Evolutionary conservation across 1,284 basidiomycete species (phyloP).

Genomic region (Tilletia walkeri): DNA sequence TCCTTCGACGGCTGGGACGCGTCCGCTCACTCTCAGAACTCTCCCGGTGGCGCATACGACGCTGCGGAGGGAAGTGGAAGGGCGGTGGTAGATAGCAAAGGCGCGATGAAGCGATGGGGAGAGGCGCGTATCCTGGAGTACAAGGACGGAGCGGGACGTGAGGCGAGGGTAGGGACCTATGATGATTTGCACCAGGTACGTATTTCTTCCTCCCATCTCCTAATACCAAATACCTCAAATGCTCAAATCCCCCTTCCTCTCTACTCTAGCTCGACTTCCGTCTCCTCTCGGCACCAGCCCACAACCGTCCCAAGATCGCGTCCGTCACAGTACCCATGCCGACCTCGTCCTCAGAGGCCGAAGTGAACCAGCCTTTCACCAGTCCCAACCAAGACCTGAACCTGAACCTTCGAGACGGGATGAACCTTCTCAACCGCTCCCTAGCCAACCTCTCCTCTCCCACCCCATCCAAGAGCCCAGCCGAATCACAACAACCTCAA

Average conservation of each 20-base stretch:
- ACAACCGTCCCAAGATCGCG: neutral
- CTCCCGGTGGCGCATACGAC: slow-evolving; percentile 1
- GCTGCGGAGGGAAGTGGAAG: neutral
- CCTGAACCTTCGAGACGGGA: no score
- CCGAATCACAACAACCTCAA: neutral
- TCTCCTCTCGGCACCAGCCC: neutral
- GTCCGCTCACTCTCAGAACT: neutral
- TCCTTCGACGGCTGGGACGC: slow-evolving; percentile 61
- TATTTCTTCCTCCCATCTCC: no score
- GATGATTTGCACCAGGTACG: slow-evolving; percentile 1
- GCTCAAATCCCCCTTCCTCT: no score
- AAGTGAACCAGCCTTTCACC: no score
- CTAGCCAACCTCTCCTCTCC: no score
- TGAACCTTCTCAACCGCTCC: neutral
- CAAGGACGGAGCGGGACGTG: slow-evolving; percentile 43
- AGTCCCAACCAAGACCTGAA: no score
- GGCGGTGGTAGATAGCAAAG: no score
- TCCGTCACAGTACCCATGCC: neutral
- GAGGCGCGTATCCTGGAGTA: slow-evolving; percentile 48
- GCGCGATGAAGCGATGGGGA: slow-evolving; percentile 36
- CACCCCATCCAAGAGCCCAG: no score
- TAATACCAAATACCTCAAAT: no score
- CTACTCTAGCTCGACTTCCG: neutral
- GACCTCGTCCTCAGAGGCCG: no score
- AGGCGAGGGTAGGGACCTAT: slow-evolving; percentile 30